A percentile compares a stretch with the other conserved stretches of the same genome.
phyloP scores from a whole-genome alignment of 495 filamentous ascomycete species.

The Neurospora pannonica region DNA sequence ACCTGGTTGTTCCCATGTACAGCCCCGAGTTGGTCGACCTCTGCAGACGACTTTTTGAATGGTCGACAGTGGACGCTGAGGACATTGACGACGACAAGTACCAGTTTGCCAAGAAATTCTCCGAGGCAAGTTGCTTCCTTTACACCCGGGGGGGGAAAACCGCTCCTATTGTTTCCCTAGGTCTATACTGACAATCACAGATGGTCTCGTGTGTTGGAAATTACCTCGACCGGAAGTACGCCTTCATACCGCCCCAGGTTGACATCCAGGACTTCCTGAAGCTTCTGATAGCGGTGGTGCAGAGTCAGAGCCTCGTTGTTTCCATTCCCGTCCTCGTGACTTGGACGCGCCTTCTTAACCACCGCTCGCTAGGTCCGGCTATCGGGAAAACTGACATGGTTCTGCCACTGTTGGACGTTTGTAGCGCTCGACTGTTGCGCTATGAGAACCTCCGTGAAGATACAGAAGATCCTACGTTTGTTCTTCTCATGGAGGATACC shows the following conservation, averaged over 20 bases:
- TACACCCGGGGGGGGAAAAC: not conserved
- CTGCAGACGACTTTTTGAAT: conserved; percentile 69
- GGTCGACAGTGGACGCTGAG: conserved; percentile 67
- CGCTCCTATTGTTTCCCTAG: not conserved
- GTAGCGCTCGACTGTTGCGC: conserved; percentile 64
- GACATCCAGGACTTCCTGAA: conserved; percentile 71
- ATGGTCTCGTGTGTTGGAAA: conserved; percentile 76
- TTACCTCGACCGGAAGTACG: conserved; percentile 68
- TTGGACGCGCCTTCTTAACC: conserved; percentile 72
- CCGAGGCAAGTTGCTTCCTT: conserved; percentile 52
- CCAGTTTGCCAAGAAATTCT: conserved; percentile 82
- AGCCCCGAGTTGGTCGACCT: conserved; percentile 57
- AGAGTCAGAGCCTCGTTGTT: conserved; percentile 78
- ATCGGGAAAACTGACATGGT: conserved; percentile 57
- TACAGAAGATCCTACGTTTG: conserved; percentile 64
- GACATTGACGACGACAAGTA: conserved; percentile 89
- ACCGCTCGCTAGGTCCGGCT: conserved; percentile 54
- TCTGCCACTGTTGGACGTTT: conserved; percentile 66
- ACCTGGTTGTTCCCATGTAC: conserved; percentile 72
- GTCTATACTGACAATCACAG: conserved; percentile 34
- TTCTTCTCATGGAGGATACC: conserved; percentile 83
- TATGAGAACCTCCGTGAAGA: conserved; percentile 80
- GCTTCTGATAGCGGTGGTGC: conserved; percentile 68
- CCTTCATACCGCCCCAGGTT: conserved; percentile 39
- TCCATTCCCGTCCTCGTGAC: conserved; percentile 87